A percentile compares a stretch with the other conserved stretches of the same genome.
phyloP scores from a whole-genome alignment of 768 basidiomycete genomes.

The Kwoniella shandongensis region DNA sequence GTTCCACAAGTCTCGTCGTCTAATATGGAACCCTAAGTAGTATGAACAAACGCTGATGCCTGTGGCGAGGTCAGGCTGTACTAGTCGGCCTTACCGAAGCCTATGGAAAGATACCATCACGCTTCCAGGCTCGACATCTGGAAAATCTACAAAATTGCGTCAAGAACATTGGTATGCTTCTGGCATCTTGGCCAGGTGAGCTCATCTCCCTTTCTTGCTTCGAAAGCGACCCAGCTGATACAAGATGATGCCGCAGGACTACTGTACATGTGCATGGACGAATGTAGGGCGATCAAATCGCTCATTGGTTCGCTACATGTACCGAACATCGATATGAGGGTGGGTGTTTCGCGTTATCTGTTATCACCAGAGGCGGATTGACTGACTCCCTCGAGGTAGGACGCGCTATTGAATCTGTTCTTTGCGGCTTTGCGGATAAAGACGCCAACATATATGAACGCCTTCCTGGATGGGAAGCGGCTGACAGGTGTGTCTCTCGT shows the following conservation, averaged over 20 bases:
- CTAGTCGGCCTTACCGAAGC: conserved; percentile 88
- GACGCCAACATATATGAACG: conserved; percentile 86
- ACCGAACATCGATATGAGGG: conserved; percentile 81
- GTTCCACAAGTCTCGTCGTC: conserved; percentile 20
- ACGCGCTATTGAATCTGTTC: conserved; percentile 89
- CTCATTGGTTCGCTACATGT: conserved; percentile 81
- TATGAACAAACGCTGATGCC: not conserved
- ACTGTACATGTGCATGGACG: conserved; percentile 90
- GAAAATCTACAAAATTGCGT: conserved; percentile 77
- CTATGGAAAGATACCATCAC: conserved; percentile 67
- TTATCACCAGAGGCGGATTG: conserved; percentile 2
- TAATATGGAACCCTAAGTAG: not conserved
- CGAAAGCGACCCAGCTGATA: not conserved
- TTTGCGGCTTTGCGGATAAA: conserved; percentile 91
- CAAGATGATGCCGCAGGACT: conserved; percentile 59
- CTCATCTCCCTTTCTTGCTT: too few relatives aligned
- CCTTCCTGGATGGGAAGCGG: conserved; percentile 83
- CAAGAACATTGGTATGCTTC: conserved; percentile 74
- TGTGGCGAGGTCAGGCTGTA: conserved; percentile 63
- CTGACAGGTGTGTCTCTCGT: conserved; percentile 68
- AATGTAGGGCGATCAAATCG: conserved; percentile 79
- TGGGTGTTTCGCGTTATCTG: conserved; percentile 53
- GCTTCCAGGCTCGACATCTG: conserved; percentile 61
- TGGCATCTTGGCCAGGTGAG: conserved; percentile 89
- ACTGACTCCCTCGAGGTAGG: conserved; percentile 58